These are phyloP conservation scores for Metarhizium album DNA, from an alignment of 2,329 filamentous ascomycete genomes.

Conservation along the genomic window DNA sequence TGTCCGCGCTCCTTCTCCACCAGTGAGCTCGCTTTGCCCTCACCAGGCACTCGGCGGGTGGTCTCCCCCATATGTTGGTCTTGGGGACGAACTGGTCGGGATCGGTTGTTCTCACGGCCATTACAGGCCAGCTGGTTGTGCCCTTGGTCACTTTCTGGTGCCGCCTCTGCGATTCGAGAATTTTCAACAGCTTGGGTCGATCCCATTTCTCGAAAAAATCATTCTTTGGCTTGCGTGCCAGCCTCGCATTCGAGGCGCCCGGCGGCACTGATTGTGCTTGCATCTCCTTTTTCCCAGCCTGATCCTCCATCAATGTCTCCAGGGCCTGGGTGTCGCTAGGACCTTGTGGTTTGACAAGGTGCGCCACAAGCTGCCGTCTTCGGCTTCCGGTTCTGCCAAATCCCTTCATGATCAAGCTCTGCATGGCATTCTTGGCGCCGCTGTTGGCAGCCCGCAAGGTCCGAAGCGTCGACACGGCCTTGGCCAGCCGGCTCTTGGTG, in stretches of 20 bases:
- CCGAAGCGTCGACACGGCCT: constrained; percentile 33
- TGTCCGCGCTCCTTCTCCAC: constrained; percentile 35
- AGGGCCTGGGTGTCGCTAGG: constrained; percentile 31
- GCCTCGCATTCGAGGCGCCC: neutral
- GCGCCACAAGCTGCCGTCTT: constrained; percentile 34
- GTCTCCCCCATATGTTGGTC: constrained; percentile 39
- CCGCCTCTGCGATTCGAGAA: constrained; percentile 31
- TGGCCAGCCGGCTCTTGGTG: constrained; percentile 22
- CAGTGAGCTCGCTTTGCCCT: constrained; percentile 34
- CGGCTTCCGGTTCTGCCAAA: constrained; percentile 44
- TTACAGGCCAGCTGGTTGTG: constrained; percentile 15
- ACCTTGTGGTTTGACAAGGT: constrained; percentile 25
- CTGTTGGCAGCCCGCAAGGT: constrained; percentile 41
- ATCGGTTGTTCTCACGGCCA: constrained; percentile 18
- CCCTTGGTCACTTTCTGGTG: constrained; percentile 17
- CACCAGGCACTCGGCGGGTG: constrained; percentile 25
- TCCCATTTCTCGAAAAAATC: constrained; percentile 40
- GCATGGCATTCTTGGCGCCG: constrained; percentile 37
- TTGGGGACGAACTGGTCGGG: constrained; percentile 27
- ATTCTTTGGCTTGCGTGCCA: constrained; percentile 9
- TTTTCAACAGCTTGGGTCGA: constrained; percentile 28
- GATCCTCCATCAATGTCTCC: constrained; percentile 18
- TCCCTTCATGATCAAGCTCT: constrained; percentile 33
- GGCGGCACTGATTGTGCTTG: neutral
- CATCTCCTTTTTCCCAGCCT: neutral